Evolutionary conservation across 139 green algal species (phyloP), one percentile per base, ranked within the genome.

Genomic region (Diplosphaera chodatii): DNA sequence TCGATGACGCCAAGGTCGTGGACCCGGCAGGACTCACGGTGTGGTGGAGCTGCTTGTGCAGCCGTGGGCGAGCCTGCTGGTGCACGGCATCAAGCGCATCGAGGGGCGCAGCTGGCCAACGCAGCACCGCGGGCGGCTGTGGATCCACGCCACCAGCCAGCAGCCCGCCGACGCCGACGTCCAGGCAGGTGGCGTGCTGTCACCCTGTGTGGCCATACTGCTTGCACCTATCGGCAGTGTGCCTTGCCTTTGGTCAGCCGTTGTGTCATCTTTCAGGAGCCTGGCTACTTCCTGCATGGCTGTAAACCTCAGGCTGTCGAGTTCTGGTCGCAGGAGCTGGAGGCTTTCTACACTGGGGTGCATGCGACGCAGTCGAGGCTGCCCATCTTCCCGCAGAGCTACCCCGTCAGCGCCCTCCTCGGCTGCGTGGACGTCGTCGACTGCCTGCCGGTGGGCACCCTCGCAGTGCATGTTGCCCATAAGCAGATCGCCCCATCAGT

Each of bases 21-120:
- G n/a, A n/a, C n/a, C n/a, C n/a, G n/a, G n/a, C n/a, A n/a, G n/a
- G n/a, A n/a, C n/a, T n/a, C n/a, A n/a, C n/a, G n/a, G n/a, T n/a
- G n/a, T n/a, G n/a, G n/a, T n/a, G n/a, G n/a, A n/a, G n/a, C n/a
- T n/a, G n/a, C n/a, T n/a, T 30, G 32, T n/a, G 30, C 82, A 88
- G 66, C 82, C 82, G 1, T 88, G 82, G 82, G 82, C 82, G 0
- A 78, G 69, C 25, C 73, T 88, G 27, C 70, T 89, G 28, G 82
- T 88, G 0, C 77, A 82, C 31, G 84, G 84, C 40, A 78, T 89
- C 20, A 89, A 89, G 67, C 73, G 84, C 23, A 86, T 89, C 15
- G 82, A 88, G 55, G 81, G 79, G 0, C 77, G 84, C n/a, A 56
- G 56, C 22, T 89, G 82, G 84, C 66, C 74, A 28, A 82, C 70